Base-by-base conservation (phyloP, 106 monocot species). In the Dioscorea zingiberensis region DNA sequence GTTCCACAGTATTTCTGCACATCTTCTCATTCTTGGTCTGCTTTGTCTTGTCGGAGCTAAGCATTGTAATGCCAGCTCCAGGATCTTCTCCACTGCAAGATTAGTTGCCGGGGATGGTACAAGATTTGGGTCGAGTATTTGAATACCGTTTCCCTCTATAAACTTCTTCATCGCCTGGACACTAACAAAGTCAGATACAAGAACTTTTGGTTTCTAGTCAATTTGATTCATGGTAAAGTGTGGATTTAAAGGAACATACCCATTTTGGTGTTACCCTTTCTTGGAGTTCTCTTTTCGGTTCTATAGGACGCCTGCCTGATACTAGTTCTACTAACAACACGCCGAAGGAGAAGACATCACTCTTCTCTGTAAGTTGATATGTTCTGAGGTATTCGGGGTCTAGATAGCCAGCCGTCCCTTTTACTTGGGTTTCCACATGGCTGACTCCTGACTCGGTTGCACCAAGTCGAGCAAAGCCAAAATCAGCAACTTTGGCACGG, bases 261-360 rank as follows among this genome's bases (percentile, higher is more conserved):
- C 89, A 93, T 62, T 61, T 83, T 46, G 75, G 15, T 29, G 93
- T 93, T 16, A 89, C 48, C 10, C 81, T 45, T 66, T 85, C 85
- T 62, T 64, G 68, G 28, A 64, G 60, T 30, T 78, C 83, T 25
- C 65, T 76, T 67, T 79, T 93, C 0, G 81, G 70, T 62, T 93
- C 93, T 55, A 93, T 83, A 3, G 88, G 83, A 18, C 85, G 74
- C 28, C 89, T 76, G 21, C 80, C 80, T 28, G 89, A 71, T 23
- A 86, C 58, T 48, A 93, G 18, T 69, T 93, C 93, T 47, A 93
- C 85, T 13, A 93, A 66, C 51, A 93, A 63, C 7, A 83, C 85
- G 21, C 89, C 93, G 48, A 93, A 93, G 38, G 93, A 93, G 67
- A 78, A 93, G 30, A 93, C 89, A 65, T 93, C 93, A 60, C 93